Evolutionary conservation across 116 monocot species (phyloP).

Genomic region (Thalassia testudinum): DNA sequence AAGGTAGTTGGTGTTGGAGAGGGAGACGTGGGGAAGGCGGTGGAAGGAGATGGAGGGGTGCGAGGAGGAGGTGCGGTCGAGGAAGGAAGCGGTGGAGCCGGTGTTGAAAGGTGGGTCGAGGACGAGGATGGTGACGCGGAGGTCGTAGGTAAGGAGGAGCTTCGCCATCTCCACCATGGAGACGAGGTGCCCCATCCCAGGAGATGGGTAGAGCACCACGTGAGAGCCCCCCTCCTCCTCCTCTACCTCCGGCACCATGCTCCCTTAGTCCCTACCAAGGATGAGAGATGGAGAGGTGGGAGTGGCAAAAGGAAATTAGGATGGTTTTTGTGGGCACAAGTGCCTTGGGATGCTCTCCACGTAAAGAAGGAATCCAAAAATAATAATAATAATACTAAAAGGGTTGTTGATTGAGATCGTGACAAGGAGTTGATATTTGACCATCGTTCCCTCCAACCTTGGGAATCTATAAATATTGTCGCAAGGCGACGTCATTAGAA

Average conservation of each 20-base stretch:
- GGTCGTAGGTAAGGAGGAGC: constrained; percentile 17
- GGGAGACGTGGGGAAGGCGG: constrained; percentile 23
- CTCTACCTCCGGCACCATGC: not conserved
- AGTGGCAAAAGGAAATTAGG: no score
- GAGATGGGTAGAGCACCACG: constrained; percentile 58
- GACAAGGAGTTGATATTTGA: no score
- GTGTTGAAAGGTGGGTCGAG: constrained; percentile 30
- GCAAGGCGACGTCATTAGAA: no score
- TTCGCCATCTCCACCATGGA: constrained; percentile 69
- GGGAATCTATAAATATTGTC: no score
- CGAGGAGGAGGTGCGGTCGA: constrained; percentile 17
- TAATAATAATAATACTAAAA: no score
- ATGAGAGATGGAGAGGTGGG: no score
- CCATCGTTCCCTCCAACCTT: no score
- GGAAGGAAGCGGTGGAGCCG: constrained; percentile 27
- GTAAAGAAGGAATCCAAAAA: no score
- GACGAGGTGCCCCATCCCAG: constrained; percentile 74
- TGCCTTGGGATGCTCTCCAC: no score
- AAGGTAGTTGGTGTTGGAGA: constrained; percentile 4
- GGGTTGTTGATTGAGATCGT: no score
- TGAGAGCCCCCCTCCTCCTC: not conserved
- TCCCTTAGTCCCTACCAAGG: no score
- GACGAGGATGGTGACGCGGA: constrained; percentile 40
- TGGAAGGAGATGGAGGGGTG: constrained; percentile 51
- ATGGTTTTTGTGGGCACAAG: no score